Percentiles rank a stretch among this genome's conserved stretches.
Evolutionary conservation across 306 rosid species (phyloP).

Genomic region (Leucaena leucocephala): DNA sequence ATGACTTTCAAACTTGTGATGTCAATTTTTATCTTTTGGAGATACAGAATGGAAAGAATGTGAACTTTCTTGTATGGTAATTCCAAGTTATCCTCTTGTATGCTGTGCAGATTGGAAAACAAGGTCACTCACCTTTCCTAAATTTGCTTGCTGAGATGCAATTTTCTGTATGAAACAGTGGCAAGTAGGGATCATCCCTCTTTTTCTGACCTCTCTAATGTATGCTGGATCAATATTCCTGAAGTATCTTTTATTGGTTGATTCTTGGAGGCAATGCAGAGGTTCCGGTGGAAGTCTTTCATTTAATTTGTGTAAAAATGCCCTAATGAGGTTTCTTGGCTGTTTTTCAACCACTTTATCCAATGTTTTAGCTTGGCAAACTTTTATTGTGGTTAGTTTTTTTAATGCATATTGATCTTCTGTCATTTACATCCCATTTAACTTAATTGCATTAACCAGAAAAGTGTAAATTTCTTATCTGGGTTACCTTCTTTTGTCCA

Average conservation of each 20-base stretch:
- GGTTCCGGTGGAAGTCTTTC: conserved; percentile 49
- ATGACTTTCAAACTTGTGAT: not conserved
- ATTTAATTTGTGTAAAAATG: conserved; percentile 38
- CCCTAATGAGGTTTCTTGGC: conserved; percentile 35
- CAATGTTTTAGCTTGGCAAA: conserved; percentile 74
- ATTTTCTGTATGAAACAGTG: conserved; percentile 91
- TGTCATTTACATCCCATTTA: conserved; percentile 7
- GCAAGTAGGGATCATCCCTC: conserved; percentile 83
- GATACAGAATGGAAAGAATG: not conserved
- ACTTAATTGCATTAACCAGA: not conserved
- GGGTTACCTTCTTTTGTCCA: not conserved
- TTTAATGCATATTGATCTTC: not conserved
- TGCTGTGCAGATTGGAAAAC: conserved; percentile 53
- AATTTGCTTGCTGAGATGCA: conserved; percentile 59
- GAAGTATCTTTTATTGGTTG: conserved; percentile 57
- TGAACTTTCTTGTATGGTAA: conserved; percentile 38
- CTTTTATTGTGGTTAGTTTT: conserved; percentile 81
- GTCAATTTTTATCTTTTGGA: not conserved
- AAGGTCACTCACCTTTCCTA: conserved; percentile 52
- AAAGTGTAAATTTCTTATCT: not conserved
- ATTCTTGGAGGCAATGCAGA: conserved; percentile 53
- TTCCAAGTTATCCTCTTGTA: conserved; percentile 45
- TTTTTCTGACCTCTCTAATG: conserved; percentile 78
- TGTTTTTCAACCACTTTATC: conserved; percentile 44
- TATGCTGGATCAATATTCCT: conserved; percentile 76